These are phyloP conservation scores for Arachnomyces sp. DNA, from an alignment of 2,329 filamentous ascomycete species.

Conservation along the genomic window DNA sequence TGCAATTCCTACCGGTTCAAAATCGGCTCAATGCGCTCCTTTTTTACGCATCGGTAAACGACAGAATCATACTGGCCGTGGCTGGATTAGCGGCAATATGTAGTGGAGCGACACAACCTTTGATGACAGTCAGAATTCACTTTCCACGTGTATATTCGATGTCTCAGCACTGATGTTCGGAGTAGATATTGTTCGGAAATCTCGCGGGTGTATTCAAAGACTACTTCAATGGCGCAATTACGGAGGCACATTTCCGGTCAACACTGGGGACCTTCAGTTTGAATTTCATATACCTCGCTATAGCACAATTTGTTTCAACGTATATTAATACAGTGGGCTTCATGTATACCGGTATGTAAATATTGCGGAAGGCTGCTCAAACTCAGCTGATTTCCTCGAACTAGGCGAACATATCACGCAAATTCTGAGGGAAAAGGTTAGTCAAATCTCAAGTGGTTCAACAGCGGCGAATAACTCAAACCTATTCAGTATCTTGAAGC, in stretches of 20 bases:
- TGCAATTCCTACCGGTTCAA: slow-evolving; percentile 57
- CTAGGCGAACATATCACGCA: no score
- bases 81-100: slow-evolving; percentile 59
- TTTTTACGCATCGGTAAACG: slow-evolving; percentile 61
- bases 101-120: slow-evolving; percentile 65
- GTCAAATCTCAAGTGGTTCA: no score
- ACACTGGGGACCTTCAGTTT: slow-evolving; percentile 59
- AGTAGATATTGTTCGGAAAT: slow-evolving; percentile 62
- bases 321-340: slow-evolving; percentile 82
- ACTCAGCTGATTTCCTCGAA: no score
- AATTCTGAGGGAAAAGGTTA: no score
- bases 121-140: slow-evolving; percentile 63
- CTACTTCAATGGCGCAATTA: slow-evolving; percentile 48
- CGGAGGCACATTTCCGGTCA: slow-evolving; percentile 50
- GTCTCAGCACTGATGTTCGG: no score
- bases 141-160: neutral
- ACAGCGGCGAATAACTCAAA: no score
- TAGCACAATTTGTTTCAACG: slow-evolving; percentile 69
- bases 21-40: slow-evolving; percentile 59
- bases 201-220: slow-evolving; percentile 64
- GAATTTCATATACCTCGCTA: slow-evolving; percentile 79
- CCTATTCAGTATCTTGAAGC: slow-evolving; percentile 72
- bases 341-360: slow-evolving; percentile 78
- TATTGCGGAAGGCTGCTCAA: slow-evolving; percentile 69
- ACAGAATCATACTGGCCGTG: slow-evolving; percentile 56